Base-by-base conservation (phyloP, 2,329 filamentous ascomycete genomes). In the Fusarium sp. region DNA sequence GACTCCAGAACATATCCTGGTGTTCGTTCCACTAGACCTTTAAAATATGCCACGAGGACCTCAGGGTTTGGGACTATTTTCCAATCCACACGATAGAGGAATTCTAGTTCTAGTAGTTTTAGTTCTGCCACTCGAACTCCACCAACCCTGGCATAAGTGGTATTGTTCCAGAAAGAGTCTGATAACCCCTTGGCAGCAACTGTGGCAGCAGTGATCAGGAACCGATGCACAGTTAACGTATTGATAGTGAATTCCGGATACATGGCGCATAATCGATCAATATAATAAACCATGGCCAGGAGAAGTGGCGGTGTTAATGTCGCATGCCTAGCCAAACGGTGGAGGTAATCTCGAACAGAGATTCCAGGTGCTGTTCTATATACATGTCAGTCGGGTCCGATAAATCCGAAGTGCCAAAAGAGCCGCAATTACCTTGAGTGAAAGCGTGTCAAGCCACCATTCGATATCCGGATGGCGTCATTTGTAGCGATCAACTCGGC, bases 271-370 rank as follows among this genome's bases (percentile, higher is more conserved):
- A 99, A 86, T 32, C 94, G 90, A 80, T 99, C 96, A 74, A 99
- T 98, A 75, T 98, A 99, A 77, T 96, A 99, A 58, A 99, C 96
- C 93, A 99, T 98, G 72, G 94, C 96, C 35, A 99, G 87, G n/a
- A 99, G 85, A 50, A 99, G 91, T 1, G 96, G 95, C 14, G 96
- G 94, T 8, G 93, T 94, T 4, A 99, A 85, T 0, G 95, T 97
- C 25, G 96, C 96, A 77, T 99, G 96, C 61, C 94, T 93, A 23
- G 96, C 96, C 59, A 99, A 85, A 67, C 96, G 90, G 74, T 96
- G 92, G 35, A 99, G 86, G 77, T 99, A 99, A 78, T 99, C 96
- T 65, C 91, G 85, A 32, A 99, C 95, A 25, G 94, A 97, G 62
- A 99, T 99, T 52, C 92, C 94, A 9, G 96, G 96, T 2, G 96